Evolutionary conservation across 192 early-diverging fungal species (phyloP).

Genomic region (Backusella circina): DNA sequence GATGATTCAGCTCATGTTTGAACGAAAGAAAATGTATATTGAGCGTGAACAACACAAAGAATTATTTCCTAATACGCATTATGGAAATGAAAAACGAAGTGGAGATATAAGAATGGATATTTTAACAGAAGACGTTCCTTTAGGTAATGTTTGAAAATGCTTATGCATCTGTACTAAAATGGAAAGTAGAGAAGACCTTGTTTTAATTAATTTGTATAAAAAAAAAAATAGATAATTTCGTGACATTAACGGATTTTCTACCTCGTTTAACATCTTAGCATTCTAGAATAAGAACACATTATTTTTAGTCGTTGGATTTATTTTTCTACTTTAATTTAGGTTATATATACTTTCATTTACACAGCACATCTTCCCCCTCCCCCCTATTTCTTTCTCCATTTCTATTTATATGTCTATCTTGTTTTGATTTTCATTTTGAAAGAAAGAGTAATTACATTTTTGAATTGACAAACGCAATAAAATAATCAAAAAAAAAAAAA

Average conservation of each 20-base stretch:
- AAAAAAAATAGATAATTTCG: neutral
- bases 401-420: neutral
- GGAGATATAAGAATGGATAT: neutral
- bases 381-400: neutral
- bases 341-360: no score
- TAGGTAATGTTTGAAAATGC: neutral
- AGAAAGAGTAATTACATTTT: neutral
- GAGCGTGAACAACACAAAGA: conserved; percentile 17
- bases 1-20: conserved; percentile 9
- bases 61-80: conserved; percentile 11
- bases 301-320: neutral
- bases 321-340: neutral
- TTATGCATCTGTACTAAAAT: neutral
- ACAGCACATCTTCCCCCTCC: no score
- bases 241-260: neutral
- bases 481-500: no score
- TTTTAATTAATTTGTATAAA: neutral
- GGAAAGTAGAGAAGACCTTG: neutral
- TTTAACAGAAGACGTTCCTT: neutral
- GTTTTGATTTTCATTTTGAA: neutral
- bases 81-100: neutral
- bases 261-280: neutral
- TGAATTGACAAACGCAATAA: no score
- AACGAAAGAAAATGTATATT: conserved; percentile 31
- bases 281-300: neutral